Evolutionary conservation across 225 moss, liverwort and hornwort genomes (phyloP).

Genomic region (Pseudoscleropodium purum): DNA sequence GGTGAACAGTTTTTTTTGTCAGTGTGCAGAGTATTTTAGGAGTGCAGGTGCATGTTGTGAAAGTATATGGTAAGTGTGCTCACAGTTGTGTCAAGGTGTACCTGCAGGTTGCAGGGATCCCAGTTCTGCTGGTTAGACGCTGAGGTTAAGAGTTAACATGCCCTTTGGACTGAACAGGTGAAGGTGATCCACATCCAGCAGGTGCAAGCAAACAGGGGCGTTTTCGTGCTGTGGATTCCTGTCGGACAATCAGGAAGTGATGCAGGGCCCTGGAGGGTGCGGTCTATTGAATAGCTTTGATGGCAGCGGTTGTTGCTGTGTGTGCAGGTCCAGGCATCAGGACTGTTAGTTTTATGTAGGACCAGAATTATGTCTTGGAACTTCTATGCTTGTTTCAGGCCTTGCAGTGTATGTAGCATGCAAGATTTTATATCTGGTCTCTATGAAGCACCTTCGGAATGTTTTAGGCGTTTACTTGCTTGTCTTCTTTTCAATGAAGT

Average conservation of each 20-base stretch:
- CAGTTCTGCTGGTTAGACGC: slow-evolving; percentile 66
- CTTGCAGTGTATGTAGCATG: slow-evolving; percentile 19
- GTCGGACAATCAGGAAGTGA: slow-evolving; percentile 12
- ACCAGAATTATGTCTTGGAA: slow-evolving; percentile 5
- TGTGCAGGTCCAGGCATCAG: slow-evolving; percentile 87
- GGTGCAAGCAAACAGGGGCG: slow-evolving; percentile 70
- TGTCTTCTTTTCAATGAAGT: neutral
- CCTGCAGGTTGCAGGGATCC: slow-evolving; percentile 99
- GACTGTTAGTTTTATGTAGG: slow-evolving; percentile 22
- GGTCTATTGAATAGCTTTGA: slow-evolving; percentile 49
- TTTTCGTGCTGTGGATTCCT: slow-evolving; percentile 13
- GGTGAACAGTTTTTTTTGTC: slow-evolving; percentile 70
- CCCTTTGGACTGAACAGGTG: slow-evolving; percentile 99
- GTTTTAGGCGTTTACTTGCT: neutral
- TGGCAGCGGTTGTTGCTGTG: slow-evolving; percentile 83
- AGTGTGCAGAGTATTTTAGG: slow-evolving; percentile 64
- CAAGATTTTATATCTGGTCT: slow-evolving; percentile 13
- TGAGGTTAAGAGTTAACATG: slow-evolving; percentile 91
- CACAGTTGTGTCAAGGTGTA: slow-evolving; percentile 94
- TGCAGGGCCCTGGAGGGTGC: slow-evolving; percentile 46
- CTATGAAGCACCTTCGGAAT: neutral
- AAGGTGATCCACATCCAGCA: slow-evolving; percentile 96
- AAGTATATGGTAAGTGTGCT: slow-evolving; percentile 68
- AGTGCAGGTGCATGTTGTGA: slow-evolving; percentile 59
- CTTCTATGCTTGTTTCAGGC: slow-evolving; percentile 7